Evolutionary conservation across 306 rosid genomes (phyloP).

Genomic region (Acacia acuminata): DNA sequence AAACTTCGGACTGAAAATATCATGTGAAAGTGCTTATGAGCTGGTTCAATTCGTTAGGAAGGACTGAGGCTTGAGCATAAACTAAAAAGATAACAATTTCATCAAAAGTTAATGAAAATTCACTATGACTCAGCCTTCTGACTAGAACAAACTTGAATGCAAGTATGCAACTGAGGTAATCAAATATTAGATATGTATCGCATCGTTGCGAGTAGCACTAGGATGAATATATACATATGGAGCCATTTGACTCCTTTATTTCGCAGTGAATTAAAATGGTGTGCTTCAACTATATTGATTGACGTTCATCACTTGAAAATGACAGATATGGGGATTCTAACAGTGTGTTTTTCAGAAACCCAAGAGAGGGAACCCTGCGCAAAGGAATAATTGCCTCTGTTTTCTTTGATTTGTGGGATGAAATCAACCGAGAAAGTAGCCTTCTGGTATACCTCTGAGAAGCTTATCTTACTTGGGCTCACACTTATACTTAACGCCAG

Average conservation of each 20-base stretch:
- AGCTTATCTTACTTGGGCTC: slow-evolving; percentile 36
- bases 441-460: slow-evolving; percentile 45
- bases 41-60: not conserved
- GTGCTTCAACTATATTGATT: too few relatives aligned
- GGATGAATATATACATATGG: not conserved
- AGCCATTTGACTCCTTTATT: slow-evolving; percentile 13
- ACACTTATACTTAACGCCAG: slow-evolving; percentile 35
- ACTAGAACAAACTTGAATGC: slow-evolving; percentile 12
- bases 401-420: slow-evolving; percentile 30
- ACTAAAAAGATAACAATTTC: not conserved
- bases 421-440: slow-evolving; percentile 37
- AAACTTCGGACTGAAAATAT: not conserved
- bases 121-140: not conserved
- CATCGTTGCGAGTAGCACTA: not conserved
- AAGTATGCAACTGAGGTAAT: not conserved
- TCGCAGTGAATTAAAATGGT: not conserved
- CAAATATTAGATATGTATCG: not conserved
- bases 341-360: slow-evolving; percentile 47
- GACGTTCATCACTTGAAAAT: slow-evolving; percentile 27
- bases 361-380: slow-evolving; percentile 54
- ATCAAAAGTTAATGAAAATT: not conserved
- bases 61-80: not conserved
- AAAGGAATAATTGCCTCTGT: slow-evolving; percentile 23
- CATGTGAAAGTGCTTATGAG: not conserved
- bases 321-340: slow-evolving; percentile 47